Evolutionary conservation across 345 rosid genomes (phyloP).

Genomic region (Barbarea vulgaris): DNA sequence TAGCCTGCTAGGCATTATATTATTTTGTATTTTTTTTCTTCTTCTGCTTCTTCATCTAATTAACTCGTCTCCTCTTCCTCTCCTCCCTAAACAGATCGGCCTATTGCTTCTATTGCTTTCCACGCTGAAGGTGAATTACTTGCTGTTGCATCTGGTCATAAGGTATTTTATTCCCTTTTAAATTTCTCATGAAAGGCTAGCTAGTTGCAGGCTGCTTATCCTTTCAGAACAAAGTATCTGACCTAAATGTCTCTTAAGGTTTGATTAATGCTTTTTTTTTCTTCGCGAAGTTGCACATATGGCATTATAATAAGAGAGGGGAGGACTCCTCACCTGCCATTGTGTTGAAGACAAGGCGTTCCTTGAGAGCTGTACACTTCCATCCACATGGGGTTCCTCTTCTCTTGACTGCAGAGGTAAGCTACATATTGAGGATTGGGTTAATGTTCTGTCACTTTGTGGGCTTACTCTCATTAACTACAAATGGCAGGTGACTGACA

Average conservation of each 20-base stretch:
- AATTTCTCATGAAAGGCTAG: background rate
- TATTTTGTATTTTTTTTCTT: background rate
- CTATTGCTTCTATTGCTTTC: slow-evolving; percentile 88
- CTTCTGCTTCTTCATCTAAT: slow-evolving; percentile 21
- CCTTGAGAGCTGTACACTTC: slow-evolving; percentile 85
- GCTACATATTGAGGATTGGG: slow-evolving; percentile 31
- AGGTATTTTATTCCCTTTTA: slow-evolving; percentile 50
- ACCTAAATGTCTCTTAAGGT: slow-evolving; percentile 19
- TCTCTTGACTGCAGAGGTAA: slow-evolving; percentile 90
- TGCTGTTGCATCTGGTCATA: slow-evolving; percentile 89
- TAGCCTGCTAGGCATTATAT: slow-evolving; percentile 6
- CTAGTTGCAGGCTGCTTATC: slow-evolving; percentile 13
- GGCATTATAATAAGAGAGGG: slow-evolving; percentile 68
- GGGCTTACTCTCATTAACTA: slow-evolving; percentile 51
- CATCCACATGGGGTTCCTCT: slow-evolving; percentile 81
- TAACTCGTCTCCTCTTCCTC: background rate
- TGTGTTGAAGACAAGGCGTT: slow-evolving; percentile 75
- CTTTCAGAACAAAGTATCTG: slow-evolving; percentile 6
- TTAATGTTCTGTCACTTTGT: slow-evolving; percentile 34
- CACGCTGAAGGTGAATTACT: slow-evolving; percentile 81
- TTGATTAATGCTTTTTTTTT: slow-evolving; percentile 26
- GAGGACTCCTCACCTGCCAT: slow-evolving; percentile 64
- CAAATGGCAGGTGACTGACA: slow-evolving; percentile 87
- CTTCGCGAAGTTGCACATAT: slow-evolving; percentile 67
- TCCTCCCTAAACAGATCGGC: slow-evolving; percentile 53